Conservation (phyloP, 2,329 filamentous ascomycete genomes). For the Aspergillus spinulosporus region DNA sequence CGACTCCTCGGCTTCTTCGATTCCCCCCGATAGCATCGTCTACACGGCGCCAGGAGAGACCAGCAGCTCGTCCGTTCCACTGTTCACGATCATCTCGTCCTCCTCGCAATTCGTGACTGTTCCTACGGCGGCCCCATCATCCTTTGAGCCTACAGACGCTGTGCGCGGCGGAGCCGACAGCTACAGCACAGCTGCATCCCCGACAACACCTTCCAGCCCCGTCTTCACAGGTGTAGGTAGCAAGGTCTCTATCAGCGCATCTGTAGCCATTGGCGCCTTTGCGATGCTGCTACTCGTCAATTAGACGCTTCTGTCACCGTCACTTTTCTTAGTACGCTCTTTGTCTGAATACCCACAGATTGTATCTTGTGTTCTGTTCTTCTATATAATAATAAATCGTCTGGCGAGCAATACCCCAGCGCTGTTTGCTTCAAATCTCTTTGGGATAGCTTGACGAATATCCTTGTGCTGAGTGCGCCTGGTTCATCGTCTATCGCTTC, state of each 20-base stretch:
- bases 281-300: conserved; percentile 19
- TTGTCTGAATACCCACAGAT: conserved; percentile 4
- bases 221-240: conserved; percentile 29
- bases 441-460: too few relatives aligned
- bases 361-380: neutral
- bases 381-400: conserved; percentile 4
- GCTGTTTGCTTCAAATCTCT: neutral
- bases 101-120: conserved; percentile 3
- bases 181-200: neutral
- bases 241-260: conserved; percentile 19
- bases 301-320: too few relatives aligned
- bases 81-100: conserved; percentile 1
- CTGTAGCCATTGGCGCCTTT: conserved; percentile 7
- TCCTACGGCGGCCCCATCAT: neutral
- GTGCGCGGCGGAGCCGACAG: conserved; percentile 1
- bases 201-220: conserved; percentile 19
- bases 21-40: neutral
- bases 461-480: too few relatives aligned
- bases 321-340: neutral
- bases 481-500: too few relatives aligned
- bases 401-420: conserved; percentile 3
- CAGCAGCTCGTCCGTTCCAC: neutral
- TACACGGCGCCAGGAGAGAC: neutral
- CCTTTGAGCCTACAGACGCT: neutral
- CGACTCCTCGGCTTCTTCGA: neutral